Evolutionary conservation across 1,284 basidiomycete genomes (phyloP).

Genomic region (Xerocomus minutiporus): DNA sequence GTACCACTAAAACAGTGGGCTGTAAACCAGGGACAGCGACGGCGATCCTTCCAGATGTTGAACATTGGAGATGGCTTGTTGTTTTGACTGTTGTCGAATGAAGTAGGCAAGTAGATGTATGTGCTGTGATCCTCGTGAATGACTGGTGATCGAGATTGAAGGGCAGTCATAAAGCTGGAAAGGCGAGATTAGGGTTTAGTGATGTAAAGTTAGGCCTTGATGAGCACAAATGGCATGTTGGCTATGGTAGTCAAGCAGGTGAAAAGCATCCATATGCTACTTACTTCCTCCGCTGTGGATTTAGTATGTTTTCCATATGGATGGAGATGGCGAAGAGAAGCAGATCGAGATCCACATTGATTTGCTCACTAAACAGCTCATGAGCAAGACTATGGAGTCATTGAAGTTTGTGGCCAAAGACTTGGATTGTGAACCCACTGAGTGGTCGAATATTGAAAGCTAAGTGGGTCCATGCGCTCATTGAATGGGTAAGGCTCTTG

Average conservation of each 20-base stretch:
- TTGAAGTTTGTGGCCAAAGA: background rate
- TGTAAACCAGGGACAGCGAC: too few species aligned
- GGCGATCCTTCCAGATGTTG: too few species aligned
- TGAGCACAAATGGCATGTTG: too few species aligned
- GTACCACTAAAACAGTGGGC: background rate
- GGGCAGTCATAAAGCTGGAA: too few species aligned
- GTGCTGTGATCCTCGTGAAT: too few species aligned
- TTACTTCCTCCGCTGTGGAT: background rate
- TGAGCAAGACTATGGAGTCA: background rate
- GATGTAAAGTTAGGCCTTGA: too few species aligned
- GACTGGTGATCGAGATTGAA: too few species aligned
- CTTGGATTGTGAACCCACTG: background rate
- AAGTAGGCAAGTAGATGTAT: too few species aligned
- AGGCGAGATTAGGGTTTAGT: too few species aligned
- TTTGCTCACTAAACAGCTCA: background rate
- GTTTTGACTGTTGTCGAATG: too few species aligned
- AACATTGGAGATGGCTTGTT: too few species aligned
- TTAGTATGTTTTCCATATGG: background rate
- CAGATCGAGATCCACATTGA: background rate
- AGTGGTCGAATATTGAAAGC: background rate
- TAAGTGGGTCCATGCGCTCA: background rate
- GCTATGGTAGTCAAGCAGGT: background rate
- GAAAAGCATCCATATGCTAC: background rate
- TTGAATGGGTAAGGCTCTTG: slow-evolving; percentile 2
- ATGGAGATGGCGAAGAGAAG: background rate